Evolutionary conservation across 1,139 yeast genomes (phyloP).

Genomic region (Yamadazyma songkhlaensis): DNA sequence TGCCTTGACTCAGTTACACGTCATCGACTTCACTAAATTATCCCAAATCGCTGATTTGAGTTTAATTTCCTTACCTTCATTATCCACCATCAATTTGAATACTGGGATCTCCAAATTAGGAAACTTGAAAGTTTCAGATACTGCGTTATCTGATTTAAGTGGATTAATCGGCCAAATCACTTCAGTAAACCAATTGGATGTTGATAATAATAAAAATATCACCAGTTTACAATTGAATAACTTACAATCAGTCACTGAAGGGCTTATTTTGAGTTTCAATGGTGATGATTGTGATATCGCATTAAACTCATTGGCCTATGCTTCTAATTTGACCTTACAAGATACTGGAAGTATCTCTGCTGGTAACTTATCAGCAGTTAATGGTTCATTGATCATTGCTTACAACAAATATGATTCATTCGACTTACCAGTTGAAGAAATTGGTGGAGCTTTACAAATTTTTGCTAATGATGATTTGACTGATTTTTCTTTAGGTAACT

Average conservation of each 20-base stretch:
- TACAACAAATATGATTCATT: slow-evolving; percentile 39
- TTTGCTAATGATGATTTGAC: slow-evolving; percentile 44
- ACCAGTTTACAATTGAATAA: slow-evolving; percentile 33
- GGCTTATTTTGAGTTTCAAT: slow-evolving; percentile 43
- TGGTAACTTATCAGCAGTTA: slow-evolving; percentile 36
- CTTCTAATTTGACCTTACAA: slow-evolving; percentile 45
- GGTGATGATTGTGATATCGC: slow-evolving; percentile 39
- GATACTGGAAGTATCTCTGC: slow-evolving; percentile 34
- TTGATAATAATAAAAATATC: slow-evolving; percentile 48
- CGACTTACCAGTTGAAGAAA: slow-evolving; percentile 29
- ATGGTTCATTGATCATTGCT: slow-evolving; percentile 41
- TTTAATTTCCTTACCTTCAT: slow-evolving; percentile 44
- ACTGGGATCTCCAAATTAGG: slow-evolving; percentile 34
- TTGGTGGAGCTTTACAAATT: slow-evolving; percentile 43
- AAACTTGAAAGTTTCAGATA: slow-evolving; percentile 39
- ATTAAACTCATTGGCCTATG: slow-evolving; percentile 39
- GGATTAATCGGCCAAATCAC: slow-evolving; percentile 34
- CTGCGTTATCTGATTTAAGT: slow-evolving; percentile 39
- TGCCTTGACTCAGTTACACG: slow-evolving; percentile 41
- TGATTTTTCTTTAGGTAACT: slow-evolving; percentile 25
- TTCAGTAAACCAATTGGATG: slow-evolving; percentile 34
- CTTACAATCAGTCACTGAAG: slow-evolving; percentile 33
- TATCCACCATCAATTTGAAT: slow-evolving; percentile 37
- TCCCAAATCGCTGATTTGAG: slow-evolving; percentile 28
- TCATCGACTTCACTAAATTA: slow-evolving; percentile 37